A percentile compares a stretch with the other conserved stretches of the same genome.
Evolutionary conservation across 371 early-diverging fungal species (phyloP).

Genomic region (Rhizopus microsporus): DNA sequence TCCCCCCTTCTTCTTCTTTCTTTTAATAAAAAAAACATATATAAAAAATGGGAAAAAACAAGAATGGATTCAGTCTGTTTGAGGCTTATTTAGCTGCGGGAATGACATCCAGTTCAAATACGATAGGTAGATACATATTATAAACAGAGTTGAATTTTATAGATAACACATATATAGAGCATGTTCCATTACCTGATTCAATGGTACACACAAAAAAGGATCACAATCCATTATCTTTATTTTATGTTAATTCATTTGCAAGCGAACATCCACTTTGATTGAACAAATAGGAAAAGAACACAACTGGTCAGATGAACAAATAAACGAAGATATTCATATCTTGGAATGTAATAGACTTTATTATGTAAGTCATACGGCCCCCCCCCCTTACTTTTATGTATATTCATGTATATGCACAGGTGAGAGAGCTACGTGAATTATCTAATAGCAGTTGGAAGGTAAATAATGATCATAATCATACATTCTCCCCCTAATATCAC

Average conservation of each 20-base stretch:
- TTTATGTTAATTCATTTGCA: background rate
- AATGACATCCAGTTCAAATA: constrained; percentile 4
- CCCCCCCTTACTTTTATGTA: background rate
- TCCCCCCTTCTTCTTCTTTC: constrained; percentile 3
- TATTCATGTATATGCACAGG: constrained; percentile 20
- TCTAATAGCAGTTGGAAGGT: constrained; percentile 68
- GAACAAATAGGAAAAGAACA: constrained; percentile 64
- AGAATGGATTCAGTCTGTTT: constrained; percentile 22
- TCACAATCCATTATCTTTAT: background rate
- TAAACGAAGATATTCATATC: constrained; percentile 52
- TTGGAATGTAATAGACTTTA: constrained; percentile 58
- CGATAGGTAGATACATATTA: constrained; percentile 3
- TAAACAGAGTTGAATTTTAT: background rate
- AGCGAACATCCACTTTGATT: constrained; percentile 64
- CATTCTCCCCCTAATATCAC: background rate
- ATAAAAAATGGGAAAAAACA: constrained; percentile 32
- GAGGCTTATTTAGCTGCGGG: constrained; percentile 31
- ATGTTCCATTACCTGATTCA: constrained; percentile 33
- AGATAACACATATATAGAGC: constrained; percentile 12
- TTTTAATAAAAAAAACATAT: background rate
- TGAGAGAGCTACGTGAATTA: constrained; percentile 59
- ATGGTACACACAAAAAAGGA: constrained; percentile 20
- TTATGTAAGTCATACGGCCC: constrained; percentile 33
- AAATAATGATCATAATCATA: constrained; percentile 16
- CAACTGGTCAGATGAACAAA: constrained; percentile 61